These are phyloP conservation scores for Thecaphora frezii DNA, from an alignment of 1,284 basidiomycete genomes.

Conservation along the genomic window DNA sequence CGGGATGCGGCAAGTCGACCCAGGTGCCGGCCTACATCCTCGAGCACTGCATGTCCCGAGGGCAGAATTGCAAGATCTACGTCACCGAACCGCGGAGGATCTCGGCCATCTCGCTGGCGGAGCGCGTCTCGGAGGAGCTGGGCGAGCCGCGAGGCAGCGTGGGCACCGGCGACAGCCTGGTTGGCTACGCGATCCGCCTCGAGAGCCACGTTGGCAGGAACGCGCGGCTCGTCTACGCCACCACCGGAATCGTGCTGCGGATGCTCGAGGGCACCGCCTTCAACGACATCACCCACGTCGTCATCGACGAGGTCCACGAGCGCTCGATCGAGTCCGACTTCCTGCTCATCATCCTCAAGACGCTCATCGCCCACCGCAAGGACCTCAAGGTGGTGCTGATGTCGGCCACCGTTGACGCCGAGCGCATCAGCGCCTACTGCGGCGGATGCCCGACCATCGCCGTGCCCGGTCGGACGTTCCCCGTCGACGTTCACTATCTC, in stretches of 20 bases:
- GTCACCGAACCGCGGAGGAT: constrained; percentile 96
- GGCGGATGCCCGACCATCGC: constrained; percentile 75
- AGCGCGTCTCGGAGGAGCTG: constrained; percentile 89
- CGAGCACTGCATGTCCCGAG: constrained; percentile 81
- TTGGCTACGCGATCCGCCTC: constrained; percentile 92
- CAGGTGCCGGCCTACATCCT: constrained; percentile 94
- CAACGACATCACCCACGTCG: constrained; percentile 89
- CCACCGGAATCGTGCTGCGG: constrained; percentile 91
- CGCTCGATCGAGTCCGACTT: constrained; percentile 97
- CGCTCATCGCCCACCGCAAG: constrained; percentile 75
- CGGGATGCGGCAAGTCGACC: constrained; percentile 97
- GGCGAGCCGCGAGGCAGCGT: constrained; percentile 82
- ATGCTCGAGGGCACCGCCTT: constrained; percentile 92
- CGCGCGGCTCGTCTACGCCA: constrained; percentile 64
- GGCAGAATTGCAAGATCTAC: constrained; percentile 84
- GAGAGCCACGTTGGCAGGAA: constrained; percentile 70
- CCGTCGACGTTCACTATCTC: constrained; percentile 82
- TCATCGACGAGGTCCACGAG: constrained; percentile 89
- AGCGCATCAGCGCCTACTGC: constrained; percentile 91
- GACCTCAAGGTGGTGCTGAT: constrained; percentile 92
- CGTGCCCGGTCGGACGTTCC: constrained; percentile 95
- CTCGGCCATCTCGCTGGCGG: constrained; percentile 93
- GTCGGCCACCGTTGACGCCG: constrained; percentile 92
- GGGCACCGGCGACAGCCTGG: constrained; percentile 76
- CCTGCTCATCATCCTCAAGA: constrained; percentile 89